These are phyloP conservation scores for Podospora didyma DNA, from an alignment of 495 filamentous ascomycete species.

Conservation along the genomic window DNA sequence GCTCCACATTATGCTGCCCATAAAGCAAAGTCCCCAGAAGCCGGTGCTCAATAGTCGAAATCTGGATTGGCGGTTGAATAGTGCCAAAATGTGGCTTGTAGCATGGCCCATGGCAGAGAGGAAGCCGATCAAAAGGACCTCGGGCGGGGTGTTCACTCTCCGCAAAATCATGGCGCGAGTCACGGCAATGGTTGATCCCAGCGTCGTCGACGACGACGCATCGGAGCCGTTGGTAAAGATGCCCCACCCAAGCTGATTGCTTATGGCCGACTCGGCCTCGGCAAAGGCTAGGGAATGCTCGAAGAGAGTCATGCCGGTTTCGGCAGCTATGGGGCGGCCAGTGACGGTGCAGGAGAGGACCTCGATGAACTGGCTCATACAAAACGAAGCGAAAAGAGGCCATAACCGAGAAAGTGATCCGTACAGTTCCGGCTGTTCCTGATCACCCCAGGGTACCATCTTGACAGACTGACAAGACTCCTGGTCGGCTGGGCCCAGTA, in stretches of 20 bases:
- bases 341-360: slow-evolving; percentile 84
- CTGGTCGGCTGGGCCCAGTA: slow-evolving; percentile 64
- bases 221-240: slow-evolving; percentile 46
- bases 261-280: slow-evolving; percentile 84
- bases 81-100: slow-evolving; percentile 76
- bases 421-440: slow-evolving; percentile 40
- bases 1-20: slow-evolving; percentile 73
- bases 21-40: slow-evolving; percentile 86
- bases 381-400: slow-evolving; percentile 81
- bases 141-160: slow-evolving; percentile 76
- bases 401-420: slow-evolving; percentile 83
- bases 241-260: slow-evolving; percentile 67
- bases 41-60: slow-evolving; percentile 80
- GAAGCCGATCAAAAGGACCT: slow-evolving; percentile 79
- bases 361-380: slow-evolving; percentile 83
- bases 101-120: slow-evolving; percentile 87
- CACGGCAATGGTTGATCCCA: slow-evolving; percentile 42
- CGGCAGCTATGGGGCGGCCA: slow-evolving; percentile 70
- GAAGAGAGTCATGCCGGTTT: slow-evolving; percentile 95
- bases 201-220: slow-evolving; percentile 36
- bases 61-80: slow-evolving; percentile 70
- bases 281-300: slow-evolving; percentile 96
- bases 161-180: slow-evolving; percentile 55
- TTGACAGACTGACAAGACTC: slow-evolving; percentile 66
- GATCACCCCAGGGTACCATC: slow-evolving; percentile 56